Evolutionary conservation across 179 eudicot genomes (phyloP), one percentile per base, ranked within the genome.

Genomic region (Beta macrorhiza): DNA sequence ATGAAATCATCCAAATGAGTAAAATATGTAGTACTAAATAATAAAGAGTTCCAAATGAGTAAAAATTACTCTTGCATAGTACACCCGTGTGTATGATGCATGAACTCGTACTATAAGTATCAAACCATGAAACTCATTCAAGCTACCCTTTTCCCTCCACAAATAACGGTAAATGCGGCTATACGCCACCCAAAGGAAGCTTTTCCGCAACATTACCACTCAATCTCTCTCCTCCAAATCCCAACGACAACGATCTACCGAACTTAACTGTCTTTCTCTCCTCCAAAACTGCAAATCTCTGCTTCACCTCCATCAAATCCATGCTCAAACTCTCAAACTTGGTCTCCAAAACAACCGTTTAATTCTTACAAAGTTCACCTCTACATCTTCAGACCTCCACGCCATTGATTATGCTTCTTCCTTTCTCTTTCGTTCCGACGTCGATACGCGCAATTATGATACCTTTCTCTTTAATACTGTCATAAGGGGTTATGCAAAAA

Each of bases 291-390:
- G 91, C 80, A 81, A 81, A 32, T 80, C 88, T 15, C 78, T 84
- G 56, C 29, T 82, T 19, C 82, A 84, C 14, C 90, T 91, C 82
- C 69, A 70, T 65, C 93, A 89, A 83, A 15, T 85, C 47, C 91
- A 84, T 19, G 80, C 89, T 12, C 82, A 63, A 12, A 84, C 90
- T 70, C 86, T 91, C 80, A 91, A 90, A 78, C 17, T 76, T 11
- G 95, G 93, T 32, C 90, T 90, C 67, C 89, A 76, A 15, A 69
- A 52, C 82, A 89, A 90, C 89, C 84, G 88, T 17, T 64, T 89
- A 20, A 86, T 91, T 80, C 89, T 90, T 80, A 89, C 95, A 52
- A 90, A 87, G 59, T 91, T 91, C 83, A 67, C 90, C 20, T 88
- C 91, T 81, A 79, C 82, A 4, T 83, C 91, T 15, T 85, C 93